Percentiles rank a stretch among this genome's conserved stretches.
Conservation (phyloP, 306 rosid genomes). For the Cicer chorassanicum region DNA sequence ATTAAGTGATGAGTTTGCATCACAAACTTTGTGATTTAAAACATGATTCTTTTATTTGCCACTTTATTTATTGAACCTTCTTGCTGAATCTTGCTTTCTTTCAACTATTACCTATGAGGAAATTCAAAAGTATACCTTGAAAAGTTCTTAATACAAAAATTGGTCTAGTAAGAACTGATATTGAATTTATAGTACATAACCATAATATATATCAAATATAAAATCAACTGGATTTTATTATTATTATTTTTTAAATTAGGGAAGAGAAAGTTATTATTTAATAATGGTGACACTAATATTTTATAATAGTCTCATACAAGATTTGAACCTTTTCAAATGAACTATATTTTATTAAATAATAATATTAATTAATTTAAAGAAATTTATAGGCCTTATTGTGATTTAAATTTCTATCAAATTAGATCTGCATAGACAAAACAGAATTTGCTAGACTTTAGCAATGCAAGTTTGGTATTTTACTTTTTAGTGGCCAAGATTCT, state of each 20-base stretch:
- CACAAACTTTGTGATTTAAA: background rate
- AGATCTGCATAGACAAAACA: background rate
- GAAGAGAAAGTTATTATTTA: no score
- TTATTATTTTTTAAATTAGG: no score
- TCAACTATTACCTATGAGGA: background rate
- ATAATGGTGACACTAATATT: no score
- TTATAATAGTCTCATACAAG: no score
- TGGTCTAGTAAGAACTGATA: no score
- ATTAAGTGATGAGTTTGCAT: background rate
- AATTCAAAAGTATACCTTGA: background rate
- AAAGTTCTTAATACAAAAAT: no score
- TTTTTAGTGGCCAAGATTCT: constrained; percentile 44
- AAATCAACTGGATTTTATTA: no score
- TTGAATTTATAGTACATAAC: no score
- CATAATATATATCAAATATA: no score
- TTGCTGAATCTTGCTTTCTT: background rate
- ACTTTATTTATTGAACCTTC: background rate
- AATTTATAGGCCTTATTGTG: background rate
- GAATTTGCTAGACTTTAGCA: constrained; percentile 34
- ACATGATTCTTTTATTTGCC: background rate
- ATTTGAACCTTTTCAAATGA: no score
- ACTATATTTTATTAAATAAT: no score
- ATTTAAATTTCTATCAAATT: background rate
- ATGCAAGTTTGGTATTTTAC: constrained; percentile 71
- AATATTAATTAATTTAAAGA: no score